phyloP scores from a whole-genome alignment of 2,329 filamentous ascomycete species.

The Xylariaceae sp. region DNA sequence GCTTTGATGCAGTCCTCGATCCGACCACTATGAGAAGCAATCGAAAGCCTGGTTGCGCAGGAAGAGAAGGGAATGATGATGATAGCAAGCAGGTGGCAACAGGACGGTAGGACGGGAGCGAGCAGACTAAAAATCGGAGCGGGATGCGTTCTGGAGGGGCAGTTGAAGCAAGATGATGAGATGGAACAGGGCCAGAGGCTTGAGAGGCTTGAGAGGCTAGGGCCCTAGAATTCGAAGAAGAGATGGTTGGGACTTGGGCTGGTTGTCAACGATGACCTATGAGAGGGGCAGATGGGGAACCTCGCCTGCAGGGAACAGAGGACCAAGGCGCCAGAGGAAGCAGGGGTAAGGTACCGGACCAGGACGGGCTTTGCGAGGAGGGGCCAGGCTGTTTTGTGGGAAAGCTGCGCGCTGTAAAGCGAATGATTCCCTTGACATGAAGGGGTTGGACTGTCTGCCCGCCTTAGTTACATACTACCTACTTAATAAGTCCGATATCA shows the following conservation, averaged over 20 bases:
- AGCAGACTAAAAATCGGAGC: background rate
- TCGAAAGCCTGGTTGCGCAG: no score
- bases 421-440: no score
- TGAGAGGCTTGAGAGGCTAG: no score
- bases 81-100: no score
- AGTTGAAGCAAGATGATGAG: constrained; percentile 20
- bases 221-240: no score
- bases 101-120: constrained; percentile 1
- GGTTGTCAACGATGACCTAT: constrained; percentile 8
- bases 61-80: constrained; percentile 8
- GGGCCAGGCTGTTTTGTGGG: no score
- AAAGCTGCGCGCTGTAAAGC: no score
- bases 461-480: no score
- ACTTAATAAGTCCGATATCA: no score
- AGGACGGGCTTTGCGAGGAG: background rate
- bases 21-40: constrained; percentile 4
- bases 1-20: constrained; percentile 3
- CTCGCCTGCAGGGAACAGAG: background rate
- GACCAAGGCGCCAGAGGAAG: background rate
- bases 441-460: no score
- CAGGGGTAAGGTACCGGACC: background rate
- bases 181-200: constrained; percentile 8
- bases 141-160: constrained; percentile 15
- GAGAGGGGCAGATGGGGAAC: background rate
- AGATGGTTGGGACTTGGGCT: constrained; percentile 9